Percentiles rank a stretch among this genome's conserved stretches.
These are phyloP conservation scores for Cucurbitaria berberidis DNA, from an alignment of 2,329 filamentous ascomycete genomes.

Conservation along the genomic window DNA sequence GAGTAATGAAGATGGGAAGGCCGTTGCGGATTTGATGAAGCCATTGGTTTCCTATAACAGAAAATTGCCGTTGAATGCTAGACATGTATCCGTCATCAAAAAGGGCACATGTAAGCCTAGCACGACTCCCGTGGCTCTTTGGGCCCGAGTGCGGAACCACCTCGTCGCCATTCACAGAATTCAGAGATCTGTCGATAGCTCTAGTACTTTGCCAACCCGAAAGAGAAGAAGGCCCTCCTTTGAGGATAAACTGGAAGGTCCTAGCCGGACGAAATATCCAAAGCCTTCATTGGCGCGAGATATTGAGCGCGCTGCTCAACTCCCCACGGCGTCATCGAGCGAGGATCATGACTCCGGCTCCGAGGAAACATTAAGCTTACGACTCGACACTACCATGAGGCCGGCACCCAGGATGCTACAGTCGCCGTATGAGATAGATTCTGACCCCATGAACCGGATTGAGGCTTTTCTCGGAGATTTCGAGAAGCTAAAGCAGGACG, in stretches of 20 bases:
- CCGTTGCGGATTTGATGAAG: conserved; percentile 1
- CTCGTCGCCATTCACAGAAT: too few relatives aligned
- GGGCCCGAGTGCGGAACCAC: not conserved
- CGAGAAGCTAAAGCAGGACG: not conserved
- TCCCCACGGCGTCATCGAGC: too few relatives aligned
- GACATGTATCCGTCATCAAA: conserved; percentile 5
- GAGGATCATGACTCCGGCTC: not conserved
- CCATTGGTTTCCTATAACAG: not conserved
- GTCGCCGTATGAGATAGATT: not conserved
- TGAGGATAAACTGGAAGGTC: too few relatives aligned
- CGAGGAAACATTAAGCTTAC: not conserved
- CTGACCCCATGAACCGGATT: not conserved
- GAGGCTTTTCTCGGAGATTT: not conserved
- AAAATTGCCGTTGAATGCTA: not conserved
- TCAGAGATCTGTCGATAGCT: too few relatives aligned
- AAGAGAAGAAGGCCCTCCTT: too few relatives aligned
- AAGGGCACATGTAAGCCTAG: conserved; percentile 1
- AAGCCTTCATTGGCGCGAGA: too few relatives aligned
- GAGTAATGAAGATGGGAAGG: not conserved
- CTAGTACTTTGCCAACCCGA: too few relatives aligned
- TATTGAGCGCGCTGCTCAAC: too few relatives aligned
- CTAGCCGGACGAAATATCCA: too few relatives aligned
- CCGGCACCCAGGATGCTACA: too few relatives aligned
- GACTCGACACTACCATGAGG: not conserved
- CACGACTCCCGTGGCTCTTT: not conserved